phyloP scores from a whole-genome alignment of 129 eudicot species.

The Saussurea involucrata region DNA sequence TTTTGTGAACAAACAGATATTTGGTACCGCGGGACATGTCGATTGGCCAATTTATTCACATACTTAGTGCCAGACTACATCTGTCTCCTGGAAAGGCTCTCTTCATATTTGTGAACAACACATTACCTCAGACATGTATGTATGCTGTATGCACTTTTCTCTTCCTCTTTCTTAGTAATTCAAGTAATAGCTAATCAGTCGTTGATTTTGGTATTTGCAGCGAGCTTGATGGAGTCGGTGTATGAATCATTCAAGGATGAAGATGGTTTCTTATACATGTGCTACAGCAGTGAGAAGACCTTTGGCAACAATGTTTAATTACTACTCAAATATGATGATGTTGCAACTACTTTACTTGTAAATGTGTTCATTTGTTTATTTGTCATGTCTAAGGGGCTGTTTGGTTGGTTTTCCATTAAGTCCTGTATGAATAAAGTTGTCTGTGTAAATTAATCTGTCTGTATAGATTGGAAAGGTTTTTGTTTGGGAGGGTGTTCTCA shows the following conservation, averaged over 20 bases:
- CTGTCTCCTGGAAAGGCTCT: slow-evolving; percentile 86
- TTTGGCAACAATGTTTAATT: slow-evolving; percentile 40
- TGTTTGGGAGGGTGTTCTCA: no score
- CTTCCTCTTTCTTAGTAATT: background rate
- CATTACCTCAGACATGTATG: slow-evolving; percentile 86
- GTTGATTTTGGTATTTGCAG: slow-evolving; percentile 32
- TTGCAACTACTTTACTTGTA: background rate
- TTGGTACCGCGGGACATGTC: slow-evolving; percentile 93
- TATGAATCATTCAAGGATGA: slow-evolving; percentile 84
- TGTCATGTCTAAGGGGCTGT: background rate
- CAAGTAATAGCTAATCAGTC: background rate
- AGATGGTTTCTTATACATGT: slow-evolving; percentile 77
- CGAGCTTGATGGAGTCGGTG: slow-evolving; percentile 72
- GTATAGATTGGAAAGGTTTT: no score
- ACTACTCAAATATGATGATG: background rate
- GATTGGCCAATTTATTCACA: slow-evolving; percentile 78
- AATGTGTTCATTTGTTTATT: background rate
- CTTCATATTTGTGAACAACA: slow-evolving; percentile 75
- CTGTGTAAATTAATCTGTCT: no score
- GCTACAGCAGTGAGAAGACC: slow-evolving; percentile 92
- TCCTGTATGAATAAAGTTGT: no score
- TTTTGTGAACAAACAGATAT: slow-evolving; percentile 43
- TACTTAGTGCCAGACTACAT: slow-evolving; percentile 68
- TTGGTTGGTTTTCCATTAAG: no score
- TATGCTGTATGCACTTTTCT: background rate